phyloP scores from a whole-genome alignment of 2,329 filamentous ascomycete genomes.

The Sporothrix variecibatus region DNA sequence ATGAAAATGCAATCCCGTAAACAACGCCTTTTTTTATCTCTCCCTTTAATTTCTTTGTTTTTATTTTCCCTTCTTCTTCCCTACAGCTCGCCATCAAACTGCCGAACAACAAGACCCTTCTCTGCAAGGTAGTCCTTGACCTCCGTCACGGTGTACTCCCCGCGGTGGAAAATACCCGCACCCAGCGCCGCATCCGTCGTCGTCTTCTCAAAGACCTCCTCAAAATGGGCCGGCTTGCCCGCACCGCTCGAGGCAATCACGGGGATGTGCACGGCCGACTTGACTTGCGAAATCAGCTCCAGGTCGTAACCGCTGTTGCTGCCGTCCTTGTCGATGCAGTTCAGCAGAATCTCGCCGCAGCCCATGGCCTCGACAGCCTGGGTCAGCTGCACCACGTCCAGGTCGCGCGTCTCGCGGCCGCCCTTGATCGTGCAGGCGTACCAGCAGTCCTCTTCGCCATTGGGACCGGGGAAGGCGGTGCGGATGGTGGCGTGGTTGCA shows the following conservation, averaged over 20 bases:
- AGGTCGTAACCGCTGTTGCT: conserved; percentile 93
- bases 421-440: conserved; percentile 98
- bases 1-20: conserved; percentile 7
- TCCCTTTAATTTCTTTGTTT: background rate
- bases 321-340: conserved; percentile 97
- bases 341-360: conserved; percentile 88
- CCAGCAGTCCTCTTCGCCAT: conserved; percentile 84
- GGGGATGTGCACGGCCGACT: conserved; percentile 82
- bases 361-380: conserved; percentile 95
- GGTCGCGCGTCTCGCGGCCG: conserved; percentile 87
- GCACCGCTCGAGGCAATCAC: conserved; percentile 95
- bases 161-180: conserved; percentile 96
- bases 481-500: conserved; percentile 71
- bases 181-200: conserved; percentile 89
- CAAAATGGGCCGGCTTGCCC: conserved; percentile 83
- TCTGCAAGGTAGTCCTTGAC: conserved; percentile 81
- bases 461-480: conserved; percentile 69
- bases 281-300: conserved; percentile 87
- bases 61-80: background rate
- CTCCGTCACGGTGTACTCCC: conserved; percentile 90
- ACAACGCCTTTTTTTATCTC: conserved; percentile 21
- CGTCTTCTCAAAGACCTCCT: conserved; percentile 85
- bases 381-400: conserved; percentile 87
- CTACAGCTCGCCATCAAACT: conserved; percentile 64
- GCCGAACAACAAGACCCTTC: conserved; percentile 75